phyloP scores from a whole-genome alignment of 768 basidiomycete genomes.

The Boletus patriciae region DNA sequence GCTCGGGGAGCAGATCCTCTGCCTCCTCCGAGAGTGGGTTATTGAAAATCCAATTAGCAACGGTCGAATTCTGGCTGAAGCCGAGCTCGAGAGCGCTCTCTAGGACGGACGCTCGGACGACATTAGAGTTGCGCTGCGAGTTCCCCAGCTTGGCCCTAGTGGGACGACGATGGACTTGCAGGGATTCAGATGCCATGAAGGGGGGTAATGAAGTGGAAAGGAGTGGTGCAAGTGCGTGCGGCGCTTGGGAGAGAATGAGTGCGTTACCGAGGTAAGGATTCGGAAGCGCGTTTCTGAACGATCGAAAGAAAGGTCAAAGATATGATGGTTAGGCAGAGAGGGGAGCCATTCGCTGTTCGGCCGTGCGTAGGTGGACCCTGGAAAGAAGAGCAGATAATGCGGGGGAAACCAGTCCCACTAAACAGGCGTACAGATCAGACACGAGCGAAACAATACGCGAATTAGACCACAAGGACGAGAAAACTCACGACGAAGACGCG shows the following conservation, averaged over 20 bases:
- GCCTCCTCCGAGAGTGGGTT: constrained; percentile 58
- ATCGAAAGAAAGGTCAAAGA: constrained; percentile 17
- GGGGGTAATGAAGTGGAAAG: constrained; percentile 12
- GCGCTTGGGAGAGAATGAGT: background rate
- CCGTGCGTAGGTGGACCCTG: constrained; percentile 1
- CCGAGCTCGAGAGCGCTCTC: constrained; percentile 73
- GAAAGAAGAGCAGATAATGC: constrained; percentile 7
- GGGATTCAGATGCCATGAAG: constrained; percentile 23
- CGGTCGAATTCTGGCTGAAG: constrained; percentile 53
- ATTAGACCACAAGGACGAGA: background rate
- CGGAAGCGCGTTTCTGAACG: constrained; percentile 8
- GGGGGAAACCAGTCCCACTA: constrained; percentile 23
- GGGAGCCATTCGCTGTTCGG: constrained; percentile 27
- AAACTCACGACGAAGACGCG: constrained; percentile 12
- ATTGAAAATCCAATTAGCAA: constrained; percentile 74
- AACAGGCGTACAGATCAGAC: background rate
- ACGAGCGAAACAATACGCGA: background rate
- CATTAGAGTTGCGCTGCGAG: constrained; percentile 49
- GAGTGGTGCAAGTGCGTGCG: constrained; percentile 13
- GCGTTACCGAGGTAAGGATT: background rate
- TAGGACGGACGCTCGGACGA: constrained; percentile 70
- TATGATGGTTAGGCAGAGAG: background rate
- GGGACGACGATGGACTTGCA: constrained; percentile 30
- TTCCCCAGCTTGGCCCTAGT: constrained; percentile 19
- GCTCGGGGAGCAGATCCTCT: constrained; percentile 38